Evolutionary conservation across 2,329 filamentous ascomycete species (phyloP).

Genomic region (Xylariaceae sp.): DNA sequence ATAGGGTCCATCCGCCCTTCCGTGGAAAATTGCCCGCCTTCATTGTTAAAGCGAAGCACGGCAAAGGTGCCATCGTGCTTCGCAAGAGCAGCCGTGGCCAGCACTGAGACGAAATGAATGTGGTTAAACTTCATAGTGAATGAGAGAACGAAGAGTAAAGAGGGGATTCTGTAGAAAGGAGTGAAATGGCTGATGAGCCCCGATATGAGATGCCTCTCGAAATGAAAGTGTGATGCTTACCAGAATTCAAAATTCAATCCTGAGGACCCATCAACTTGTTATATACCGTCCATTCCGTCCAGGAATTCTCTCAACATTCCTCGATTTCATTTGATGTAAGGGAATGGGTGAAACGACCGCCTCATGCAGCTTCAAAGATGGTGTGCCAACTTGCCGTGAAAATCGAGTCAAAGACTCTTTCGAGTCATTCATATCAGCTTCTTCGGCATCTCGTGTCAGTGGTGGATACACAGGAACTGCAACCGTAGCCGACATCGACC

Average conservation of each 20-base stretch:
- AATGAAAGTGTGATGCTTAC: background rate
- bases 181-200: too few relatives aligned
- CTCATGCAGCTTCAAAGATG: background rate
- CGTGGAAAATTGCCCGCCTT: slow-evolving; percentile 48
- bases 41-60: slow-evolving; percentile 65
- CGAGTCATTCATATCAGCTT: background rate
- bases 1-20: slow-evolving; percentile 63
- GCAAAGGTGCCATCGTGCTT: slow-evolving; percentile 47
- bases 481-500: too few relatives aligned
- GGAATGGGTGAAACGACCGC: background rate
- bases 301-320: too few relatives aligned
- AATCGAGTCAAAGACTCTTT: background rate
- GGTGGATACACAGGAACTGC: too few relatives aligned
- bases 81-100: slow-evolving; percentile 5
- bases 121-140: slow-evolving; percentile 10
- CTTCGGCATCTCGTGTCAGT: background rate
- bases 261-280: too few relatives aligned
- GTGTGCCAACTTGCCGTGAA: background rate
- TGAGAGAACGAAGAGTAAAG: background rate
- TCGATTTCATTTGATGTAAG: background rate
- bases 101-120: slow-evolving; percentile 5
- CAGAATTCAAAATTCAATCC: too few relatives aligned
- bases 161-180: too few relatives aligned
- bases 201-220: background rate
- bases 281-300: too few relatives aligned